Base-by-base conservation (phyloP, 805 yeast species). In the Barnettozyma siamensis region DNA sequence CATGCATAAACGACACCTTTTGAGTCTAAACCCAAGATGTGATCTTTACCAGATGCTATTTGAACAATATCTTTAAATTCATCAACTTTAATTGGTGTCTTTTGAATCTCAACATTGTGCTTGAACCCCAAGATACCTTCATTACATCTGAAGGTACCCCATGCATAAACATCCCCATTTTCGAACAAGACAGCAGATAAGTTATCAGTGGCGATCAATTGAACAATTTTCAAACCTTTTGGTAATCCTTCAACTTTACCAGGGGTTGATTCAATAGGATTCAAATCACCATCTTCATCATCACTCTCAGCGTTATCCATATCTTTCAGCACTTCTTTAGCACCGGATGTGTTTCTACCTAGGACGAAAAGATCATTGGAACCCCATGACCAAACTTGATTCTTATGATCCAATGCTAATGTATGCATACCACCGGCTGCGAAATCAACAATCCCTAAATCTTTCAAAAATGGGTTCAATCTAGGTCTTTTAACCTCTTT, bases 381-480 rank as follows among this genome's bases (percentile, higher is more conserved):
- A 44, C 99, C 99, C 99, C 99, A 93, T 3, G 96, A 84, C 96
- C 97, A 93, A n/a, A 93, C 63, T 44, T 75, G 70, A 50, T 88
- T 88, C 15, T 77, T 67, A 31, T 75, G 62, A 58, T 88, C 97
- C 38, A 91, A 64, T 0, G 91, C 97, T 34, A 93, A 59, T 1
- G 84, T 77, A 58, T 93, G 99, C 83, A 93, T 91, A 38, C 99
- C 99, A 38, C 99, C 99, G 20, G 79, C 95, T 1, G 95, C 88
- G 55, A 93, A 70, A 48, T 87, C 91, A 21, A 88, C 93, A 41
- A 93, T 78, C 2, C 83, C 82, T 9, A 72, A 76, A 3, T 75
- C 75, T 23, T 82, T 84, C 47, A 93, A 69, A 44, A 69, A 78
- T 2, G 96, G 88, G 54, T 89, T 93, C 58, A 91, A 69, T 50